phyloP scores from a whole-genome alignment of 306 rosid genomes.

The Prunus mira region DNA sequence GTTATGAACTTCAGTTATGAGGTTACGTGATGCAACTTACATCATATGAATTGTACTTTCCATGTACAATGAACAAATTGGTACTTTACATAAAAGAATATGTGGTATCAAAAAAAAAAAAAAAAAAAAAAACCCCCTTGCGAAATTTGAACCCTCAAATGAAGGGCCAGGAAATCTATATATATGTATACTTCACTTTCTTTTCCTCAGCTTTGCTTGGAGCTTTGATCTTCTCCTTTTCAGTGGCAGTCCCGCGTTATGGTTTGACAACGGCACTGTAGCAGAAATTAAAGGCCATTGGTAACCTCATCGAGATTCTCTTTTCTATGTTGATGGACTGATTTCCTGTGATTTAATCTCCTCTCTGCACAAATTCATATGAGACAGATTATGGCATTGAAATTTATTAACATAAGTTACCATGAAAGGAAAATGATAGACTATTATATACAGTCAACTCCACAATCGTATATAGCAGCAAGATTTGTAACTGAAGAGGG shows the following conservation, averaged over 20 bases:
- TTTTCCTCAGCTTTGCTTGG: not conserved
- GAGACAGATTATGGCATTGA: not conserved
- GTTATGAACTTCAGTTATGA: not conserved
- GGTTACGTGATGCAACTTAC: not conserved
- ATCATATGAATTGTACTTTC: not conserved
- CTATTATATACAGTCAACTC: not conserved
- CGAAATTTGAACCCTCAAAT: not conserved
- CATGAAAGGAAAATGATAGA: not conserved
- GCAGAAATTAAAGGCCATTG: slow-evolving; percentile 46
- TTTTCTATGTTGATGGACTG: slow-evolving; percentile 41
- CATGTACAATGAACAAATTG: not conserved
- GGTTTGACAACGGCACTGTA: not conserved
- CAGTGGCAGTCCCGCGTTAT: not conserved
- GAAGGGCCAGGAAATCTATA: not conserved
- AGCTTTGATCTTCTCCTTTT: slow-evolving; percentile 1
- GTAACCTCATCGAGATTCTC: slow-evolving; percentile 39
- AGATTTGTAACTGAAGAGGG: not conserved
- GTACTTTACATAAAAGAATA: not conserved
- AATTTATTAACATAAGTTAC: not conserved
- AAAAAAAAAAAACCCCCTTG: not conserved
- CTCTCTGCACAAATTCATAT: slow-evolving; percentile 50
- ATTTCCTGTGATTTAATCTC: slow-evolving; percentile 38
- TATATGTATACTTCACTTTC: not conserved
- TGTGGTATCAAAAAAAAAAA: not conserved
- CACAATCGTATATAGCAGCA: not conserved